Evolutionary conservation across 805 yeast genomes (phyloP), one percentile per base, ranked within the genome.

Genomic region (Saccharomycopsis olivae): DNA sequence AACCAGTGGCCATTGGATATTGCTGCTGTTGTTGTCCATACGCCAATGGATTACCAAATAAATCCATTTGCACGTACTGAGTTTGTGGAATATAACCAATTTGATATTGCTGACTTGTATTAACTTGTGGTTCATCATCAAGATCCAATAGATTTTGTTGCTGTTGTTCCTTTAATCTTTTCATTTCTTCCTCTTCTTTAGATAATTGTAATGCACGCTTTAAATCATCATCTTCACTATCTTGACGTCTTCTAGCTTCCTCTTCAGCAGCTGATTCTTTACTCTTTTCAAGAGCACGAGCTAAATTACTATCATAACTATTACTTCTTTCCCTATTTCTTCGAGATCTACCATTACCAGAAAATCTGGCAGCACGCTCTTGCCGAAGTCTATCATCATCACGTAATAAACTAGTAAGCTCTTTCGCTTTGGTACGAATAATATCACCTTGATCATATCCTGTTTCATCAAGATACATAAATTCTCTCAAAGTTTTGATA

Each of bases 401-500:
- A 51, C 71, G 66, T 52, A 89, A 62, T 43, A 89, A 62, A n/a
- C 79, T 60, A 0, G 94, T 84, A 56, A 89, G 67, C 51, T 85
- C 96, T 54, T 79, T 83, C 2, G 96, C 96, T 61, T 88, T 85
- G 31, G 85, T 86, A 44, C 98, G 71, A 43, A 81, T 80, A 39
- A 85, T 73, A 6, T 82, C 81, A 17, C 98, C 97, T 53, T 85
- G 94, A 59, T 89, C 98, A 21, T 67, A 63, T 35, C 84, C 87
- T 15, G 65, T 54, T 36, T 83, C 89, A 57, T 89, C 96, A 29
- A 69, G 66, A 55, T 77, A 82, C 3, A 35, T 85, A 58, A 89
- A 89, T 57, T 89, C 97, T 40, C 95, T 73, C 51, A 89, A 66
- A 0, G 96, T 87, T 62, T 88, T 87, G 56, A 89, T 75, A 38